A percentile compares a stretch with the other conserved stretches of the same genome.
These are phyloP conservation scores for Aspergillus ustus DNA, from an alignment of 2,329 filamentous ascomycete genomes.

Conservation along the genomic window DNA sequence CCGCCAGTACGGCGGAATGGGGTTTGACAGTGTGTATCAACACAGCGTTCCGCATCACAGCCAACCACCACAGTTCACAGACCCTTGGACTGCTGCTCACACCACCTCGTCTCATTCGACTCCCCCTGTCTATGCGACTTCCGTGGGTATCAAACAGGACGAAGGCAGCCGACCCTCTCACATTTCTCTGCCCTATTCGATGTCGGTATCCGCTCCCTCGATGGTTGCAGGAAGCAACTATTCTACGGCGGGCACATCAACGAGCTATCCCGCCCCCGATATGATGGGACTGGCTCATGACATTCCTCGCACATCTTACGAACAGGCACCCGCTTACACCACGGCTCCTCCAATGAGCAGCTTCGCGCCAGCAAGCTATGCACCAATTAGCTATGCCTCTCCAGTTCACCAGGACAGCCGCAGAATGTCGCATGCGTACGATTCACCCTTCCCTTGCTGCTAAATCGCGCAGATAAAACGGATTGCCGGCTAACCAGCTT, in stretches of 20 bases:
- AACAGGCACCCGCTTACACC: slow-evolving; percentile 70
- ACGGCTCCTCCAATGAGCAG: slow-evolving; percentile 71
- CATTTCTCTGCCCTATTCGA: slow-evolving; percentile 71
- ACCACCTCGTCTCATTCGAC: slow-evolving; percentile 61
- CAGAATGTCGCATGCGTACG: slow-evolving; percentile 85
- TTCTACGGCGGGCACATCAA: slow-evolving; percentile 60
- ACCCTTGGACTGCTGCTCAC: slow-evolving; percentile 76
- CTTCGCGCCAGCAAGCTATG: slow-evolving; percentile 73
- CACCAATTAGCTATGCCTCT: slow-evolving; percentile 74
- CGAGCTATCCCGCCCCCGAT: slow-evolving; percentile 64
- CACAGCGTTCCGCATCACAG: slow-evolving; percentile 66
- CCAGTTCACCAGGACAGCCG: slow-evolving; percentile 63
- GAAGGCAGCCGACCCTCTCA: slow-evolving; percentile 61
- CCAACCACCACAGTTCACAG: slow-evolving; percentile 79
- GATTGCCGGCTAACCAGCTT: slow-evolving; percentile 23
- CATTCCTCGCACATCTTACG: slow-evolving; percentile 74
- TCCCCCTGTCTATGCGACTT: slow-evolving; percentile 64
- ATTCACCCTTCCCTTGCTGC: slow-evolving; percentile 41
- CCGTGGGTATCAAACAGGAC: slow-evolving; percentile 65
- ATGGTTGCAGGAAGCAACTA: slow-evolving; percentile 72
- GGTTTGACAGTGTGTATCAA: slow-evolving; percentile 78
- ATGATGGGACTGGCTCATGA: slow-evolving; percentile 76
- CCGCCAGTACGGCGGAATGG: slow-evolving; percentile 76
- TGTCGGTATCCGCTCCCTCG: slow-evolving; percentile 74
- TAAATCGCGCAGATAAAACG: neutral